Evolutionary conservation across 108 stramenopile species (phyloP).

Genomic region (Cylindrotheca fusiformis): DNA sequence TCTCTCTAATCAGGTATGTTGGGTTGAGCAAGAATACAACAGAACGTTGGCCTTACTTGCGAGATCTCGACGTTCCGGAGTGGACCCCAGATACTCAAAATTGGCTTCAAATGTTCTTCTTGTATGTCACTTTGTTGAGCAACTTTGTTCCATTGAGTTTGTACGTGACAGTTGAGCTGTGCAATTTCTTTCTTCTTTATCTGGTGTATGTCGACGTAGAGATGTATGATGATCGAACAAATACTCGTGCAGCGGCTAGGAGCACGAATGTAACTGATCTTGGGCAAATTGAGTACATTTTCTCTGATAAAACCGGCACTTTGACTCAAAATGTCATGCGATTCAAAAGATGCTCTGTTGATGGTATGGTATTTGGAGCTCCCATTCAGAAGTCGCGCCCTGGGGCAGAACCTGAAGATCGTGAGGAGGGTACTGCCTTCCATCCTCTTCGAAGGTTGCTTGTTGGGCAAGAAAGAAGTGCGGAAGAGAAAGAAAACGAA

Average conservation of each 20-base stretch:
- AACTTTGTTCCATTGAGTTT: conserved; percentile 91
- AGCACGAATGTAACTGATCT: conserved; percentile 90
- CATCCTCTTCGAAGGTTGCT: conserved; percentile 61
- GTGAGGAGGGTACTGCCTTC: conserved; percentile 16
- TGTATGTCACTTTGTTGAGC: conserved; percentile 79
- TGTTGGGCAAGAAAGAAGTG: conserved; percentile 26
- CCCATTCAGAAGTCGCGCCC: conserved; percentile 64
- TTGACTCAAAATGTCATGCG: conserved; percentile 98
- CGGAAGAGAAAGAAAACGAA: background rate
- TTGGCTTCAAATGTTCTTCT: conserved; percentile 72
- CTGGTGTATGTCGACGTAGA: conserved; percentile 81
- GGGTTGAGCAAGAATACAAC: conserved; percentile 49
- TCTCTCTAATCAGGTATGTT: conserved; percentile 30
- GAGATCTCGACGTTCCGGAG: conserved; percentile 40
- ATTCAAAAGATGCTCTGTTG: conserved; percentile 94
- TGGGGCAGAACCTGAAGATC: conserved; percentile 18
- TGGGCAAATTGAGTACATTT: conserved; percentile 93
- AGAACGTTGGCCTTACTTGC: conserved; percentile 77
- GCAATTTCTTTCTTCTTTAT: conserved; percentile 65
- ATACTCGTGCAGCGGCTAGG: conserved; percentile 82
- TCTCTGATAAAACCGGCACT: conserved; percentile 96
- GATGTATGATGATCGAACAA: conserved; percentile 89
- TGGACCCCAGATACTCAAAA: conserved; percentile 49
- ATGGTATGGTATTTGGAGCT: conserved; percentile 82
- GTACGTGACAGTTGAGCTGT: conserved; percentile 85